These are phyloP conservation scores for Naegleria lovaniensis DNA, from an alignment of 208 protist species.

Conservation along the genomic window DNA sequence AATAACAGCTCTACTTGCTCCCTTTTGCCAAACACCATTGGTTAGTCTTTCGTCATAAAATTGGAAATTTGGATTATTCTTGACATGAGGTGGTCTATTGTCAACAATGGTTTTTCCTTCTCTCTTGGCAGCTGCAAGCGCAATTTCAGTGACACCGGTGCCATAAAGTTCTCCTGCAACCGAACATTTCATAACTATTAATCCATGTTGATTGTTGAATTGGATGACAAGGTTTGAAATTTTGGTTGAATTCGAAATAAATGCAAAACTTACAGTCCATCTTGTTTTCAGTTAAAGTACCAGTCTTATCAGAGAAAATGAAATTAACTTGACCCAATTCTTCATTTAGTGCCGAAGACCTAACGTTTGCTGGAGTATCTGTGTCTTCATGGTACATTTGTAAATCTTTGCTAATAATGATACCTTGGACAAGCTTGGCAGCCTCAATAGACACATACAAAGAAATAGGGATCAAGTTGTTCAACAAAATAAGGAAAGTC, in stretches of 20 bases:
- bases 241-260: background rate
- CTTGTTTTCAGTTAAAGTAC: conserved; percentile 78
- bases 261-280: conserved; percentile 51
- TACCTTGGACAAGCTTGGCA: conserved; percentile 7
- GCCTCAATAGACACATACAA: conserved; percentile 25
- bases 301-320: conserved; percentile 83
- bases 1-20: conserved; percentile 33
- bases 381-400: conserved; percentile 22
- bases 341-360: conserved; percentile 34
- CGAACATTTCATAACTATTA: background rate
- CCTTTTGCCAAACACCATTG: conserved; percentile 29
- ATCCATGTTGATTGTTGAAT: background rate
- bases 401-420: background rate
- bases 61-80: conserved; percentile 22
- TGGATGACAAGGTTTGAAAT: background rate
- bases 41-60: conserved; percentile 16
- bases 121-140: background rate
- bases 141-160: background rate
- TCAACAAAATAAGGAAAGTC: conserved; percentile 28
- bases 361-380: background rate
- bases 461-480: conserved; percentile 26
- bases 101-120: background rate
- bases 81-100: background rate
- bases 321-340: conserved; percentile 57
- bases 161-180: background rate